These are phyloP conservation scores for Pichia californica DNA, from an alignment of 805 yeast species.

Conservation along the genomic window DNA sequence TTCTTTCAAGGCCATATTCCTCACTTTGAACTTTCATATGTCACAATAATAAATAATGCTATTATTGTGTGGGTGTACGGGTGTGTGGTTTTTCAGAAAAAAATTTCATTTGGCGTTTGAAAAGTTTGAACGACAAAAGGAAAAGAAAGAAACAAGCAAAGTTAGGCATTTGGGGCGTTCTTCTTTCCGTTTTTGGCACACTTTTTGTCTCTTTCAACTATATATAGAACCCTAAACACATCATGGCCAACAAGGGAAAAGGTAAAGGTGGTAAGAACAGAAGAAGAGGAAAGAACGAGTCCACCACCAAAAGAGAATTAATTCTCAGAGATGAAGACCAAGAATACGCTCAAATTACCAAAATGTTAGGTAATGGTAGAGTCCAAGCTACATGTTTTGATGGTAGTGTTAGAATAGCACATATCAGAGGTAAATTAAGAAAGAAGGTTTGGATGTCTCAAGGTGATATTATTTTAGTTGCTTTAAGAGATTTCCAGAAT, in stretches of 20 bases:
- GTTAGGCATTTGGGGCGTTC: no score
- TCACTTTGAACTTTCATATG: no score
- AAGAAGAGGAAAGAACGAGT: slow-evolving; percentile 97
- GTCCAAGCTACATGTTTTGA: slow-evolving; percentile 94
- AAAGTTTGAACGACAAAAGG: no score
- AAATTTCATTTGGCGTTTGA: no score
- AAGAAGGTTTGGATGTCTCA: slow-evolving; percentile 99
- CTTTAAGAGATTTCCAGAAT: slow-evolving; percentile 97
- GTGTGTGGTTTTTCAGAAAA: no score
- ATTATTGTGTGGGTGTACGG: no score
- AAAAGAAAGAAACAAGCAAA: no score
- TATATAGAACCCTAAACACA: background rate
- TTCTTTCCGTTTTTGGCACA: no score
- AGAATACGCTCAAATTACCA: slow-evolving; percentile 96
- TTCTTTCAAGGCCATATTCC: no score
- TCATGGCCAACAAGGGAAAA: slow-evolving; percentile 37
- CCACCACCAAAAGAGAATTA: slow-evolving; percentile 91
- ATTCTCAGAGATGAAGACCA: slow-evolving; percentile 91
- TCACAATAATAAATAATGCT: no score
- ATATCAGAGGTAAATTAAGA: slow-evolving; percentile 97
- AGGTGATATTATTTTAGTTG: slow-evolving; percentile 94
- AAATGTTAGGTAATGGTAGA: slow-evolving; percentile 98
- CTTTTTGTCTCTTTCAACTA: background rate
- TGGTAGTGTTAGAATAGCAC: slow-evolving; percentile 90
- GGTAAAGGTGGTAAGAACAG: slow-evolving; percentile 83